Conservation (phyloP, 2,329 filamentous ascomycete species). For the Cladosporium oxysporum region DNA sequence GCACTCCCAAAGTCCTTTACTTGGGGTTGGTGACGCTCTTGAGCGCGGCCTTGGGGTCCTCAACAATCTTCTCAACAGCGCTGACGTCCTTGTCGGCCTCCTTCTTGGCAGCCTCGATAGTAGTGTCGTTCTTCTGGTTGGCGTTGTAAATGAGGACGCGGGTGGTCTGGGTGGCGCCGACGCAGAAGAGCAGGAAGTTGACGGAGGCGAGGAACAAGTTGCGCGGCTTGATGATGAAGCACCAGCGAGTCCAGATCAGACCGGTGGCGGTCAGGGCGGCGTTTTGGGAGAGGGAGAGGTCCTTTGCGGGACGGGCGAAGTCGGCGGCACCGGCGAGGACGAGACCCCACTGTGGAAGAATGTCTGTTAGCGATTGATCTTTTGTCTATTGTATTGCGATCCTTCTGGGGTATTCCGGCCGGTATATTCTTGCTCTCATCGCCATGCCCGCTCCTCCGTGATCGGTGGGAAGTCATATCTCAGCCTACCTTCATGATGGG, state of each 20-base stretch:
- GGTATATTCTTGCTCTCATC: background rate
- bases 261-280: constrained; percentile 85
- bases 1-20: background rate
- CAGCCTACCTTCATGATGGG: constrained; percentile 79
- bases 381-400: background rate
- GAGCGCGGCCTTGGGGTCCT: constrained; percentile 30
- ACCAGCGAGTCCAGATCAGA: constrained; percentile 98
- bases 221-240: constrained; percentile 90
- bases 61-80: constrained; percentile 38
- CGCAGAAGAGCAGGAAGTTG: constrained; percentile 95
- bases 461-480: background rate
- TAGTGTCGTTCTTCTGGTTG: constrained; percentile 58
- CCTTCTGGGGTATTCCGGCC: background rate
- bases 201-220: constrained; percentile 92
- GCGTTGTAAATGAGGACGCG: constrained; percentile 71
- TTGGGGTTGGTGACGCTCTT: constrained; percentile 21
- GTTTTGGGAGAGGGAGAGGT: constrained; percentile 93
- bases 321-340: constrained; percentile 91
- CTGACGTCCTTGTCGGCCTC: constrained; percentile 37
- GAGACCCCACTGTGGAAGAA: constrained; percentile 70
- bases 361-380: constrained; percentile 13
- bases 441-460: constrained; percentile 9
- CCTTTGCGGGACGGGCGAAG: constrained; percentile 85
- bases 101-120: constrained; percentile 45
- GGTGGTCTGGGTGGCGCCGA: constrained; percentile 78